A percentile compares a stretch with the other conserved stretches of the same genome.
phyloP scores from a whole-genome alignment of 106 monocot species.

The Posidonia australis region DNA sequence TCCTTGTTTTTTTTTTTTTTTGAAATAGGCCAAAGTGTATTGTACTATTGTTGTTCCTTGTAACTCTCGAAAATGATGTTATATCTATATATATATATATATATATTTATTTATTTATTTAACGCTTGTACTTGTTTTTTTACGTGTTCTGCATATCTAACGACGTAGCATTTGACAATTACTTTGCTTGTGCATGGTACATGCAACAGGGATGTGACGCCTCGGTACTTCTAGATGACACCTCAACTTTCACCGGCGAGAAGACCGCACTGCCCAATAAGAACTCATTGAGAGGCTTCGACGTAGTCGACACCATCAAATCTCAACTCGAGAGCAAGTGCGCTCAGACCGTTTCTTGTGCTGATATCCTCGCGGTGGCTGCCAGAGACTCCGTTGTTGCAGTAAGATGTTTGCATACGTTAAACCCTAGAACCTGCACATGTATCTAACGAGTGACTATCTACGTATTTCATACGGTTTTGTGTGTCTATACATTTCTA shows the following conservation, averaged over 20 bases:
- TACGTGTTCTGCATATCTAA: too few species aligned
- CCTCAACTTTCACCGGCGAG: slow-evolving; percentile 12
- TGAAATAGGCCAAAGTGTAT: not conserved
- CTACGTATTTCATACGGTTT: too few species aligned
- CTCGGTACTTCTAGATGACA: slow-evolving; percentile 21
- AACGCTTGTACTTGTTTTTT: not conserved
- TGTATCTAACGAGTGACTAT: too few species aligned
- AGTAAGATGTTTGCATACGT: slow-evolving; percentile 12
- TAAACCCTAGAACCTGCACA: not conserved
- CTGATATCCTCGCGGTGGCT: slow-evolving; percentile 16
- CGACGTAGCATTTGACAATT: too few species aligned
- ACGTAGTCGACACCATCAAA: slow-evolving; percentile 16
- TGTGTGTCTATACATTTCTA: too few species aligned
- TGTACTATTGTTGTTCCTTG: too few species aligned
- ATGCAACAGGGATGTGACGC: slow-evolving; percentile 28
- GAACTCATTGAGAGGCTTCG: slow-evolving; percentile 15
- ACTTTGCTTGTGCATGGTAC: not conserved
- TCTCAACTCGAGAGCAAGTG: slow-evolving; percentile 6
- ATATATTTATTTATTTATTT: not conserved
- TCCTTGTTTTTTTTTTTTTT: not conserved
- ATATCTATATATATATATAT: not conserved
- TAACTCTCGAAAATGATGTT: too few species aligned
- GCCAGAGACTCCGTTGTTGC: slow-evolving; percentile 27
- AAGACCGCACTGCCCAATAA: slow-evolving; percentile 9
- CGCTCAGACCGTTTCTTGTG: slow-evolving; percentile 13